Base-by-base conservation (phyloP, 352 stramenopile genomes). In the Pythium aristosporum region DNA sequence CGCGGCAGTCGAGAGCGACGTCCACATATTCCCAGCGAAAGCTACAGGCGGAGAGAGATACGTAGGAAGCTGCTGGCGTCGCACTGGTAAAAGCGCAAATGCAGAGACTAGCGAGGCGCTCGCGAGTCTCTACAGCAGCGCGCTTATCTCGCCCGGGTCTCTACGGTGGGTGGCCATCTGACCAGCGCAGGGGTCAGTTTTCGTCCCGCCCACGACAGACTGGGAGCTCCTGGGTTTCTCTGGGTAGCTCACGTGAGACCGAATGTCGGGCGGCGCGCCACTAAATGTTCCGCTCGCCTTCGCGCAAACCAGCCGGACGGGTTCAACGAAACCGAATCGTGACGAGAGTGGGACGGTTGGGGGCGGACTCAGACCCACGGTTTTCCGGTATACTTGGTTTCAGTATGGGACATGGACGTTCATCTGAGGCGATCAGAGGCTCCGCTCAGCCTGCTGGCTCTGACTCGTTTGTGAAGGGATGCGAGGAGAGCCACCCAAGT, bases 1-100 rank as follows among this genome's bases (percentile, higher is more conserved):
- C 21, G 57, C 56, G 21, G 39, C 59, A 41, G 64, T 21, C 13
- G 44, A 21, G 21, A 63, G 55, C 41, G 47, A 58, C 25, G 62
- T 66, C 49, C 59, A 66, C 49, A 66, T 66, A 20, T 10, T 54
- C 28, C 7, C 23, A 18, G 28, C 15, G 16, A 23, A 50, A 30
- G 25, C 25, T 30, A 30, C 25, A 30, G 25, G 25, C 25, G 25
- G 25, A 30, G 25, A 30, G 25, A 30, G 3, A 30, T 30, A 30
- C 25, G 25, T 30, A 30, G 25, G 25, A 30, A 30, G 25, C 25
- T 30, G 50, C 1, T 10, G 36, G 23, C 32, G 15, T 13, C n/a
- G 39, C 30, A 47, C 16, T 37, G 20, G n/a, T 25, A 34, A 65
- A 12, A 30, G 36, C 25, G 57, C 36, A 21, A 44, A 39, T 63